Evolutionary conservation across 2,329 filamentous ascomycete species (phyloP).

Genomic region (Knoxdaviesia capensis): DNA sequence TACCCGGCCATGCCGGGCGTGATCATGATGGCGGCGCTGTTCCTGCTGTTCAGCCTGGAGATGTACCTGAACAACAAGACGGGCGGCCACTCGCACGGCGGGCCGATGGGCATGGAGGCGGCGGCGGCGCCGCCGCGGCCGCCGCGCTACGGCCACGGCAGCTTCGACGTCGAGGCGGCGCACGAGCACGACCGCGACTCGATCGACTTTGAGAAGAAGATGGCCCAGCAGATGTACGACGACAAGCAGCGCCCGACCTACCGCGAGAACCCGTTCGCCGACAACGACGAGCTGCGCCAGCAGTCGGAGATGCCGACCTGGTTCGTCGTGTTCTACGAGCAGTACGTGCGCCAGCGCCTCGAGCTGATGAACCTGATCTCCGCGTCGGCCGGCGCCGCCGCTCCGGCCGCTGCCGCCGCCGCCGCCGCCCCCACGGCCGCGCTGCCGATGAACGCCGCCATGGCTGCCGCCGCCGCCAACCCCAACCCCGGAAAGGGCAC

Average conservation of each 20-base stretch:
- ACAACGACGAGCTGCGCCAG: constrained; percentile 10
- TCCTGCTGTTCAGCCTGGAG: constrained; percentile 65
- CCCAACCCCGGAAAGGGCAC: constrained; percentile 5
- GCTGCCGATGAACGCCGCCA: neutral
- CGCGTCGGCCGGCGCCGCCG: no score
- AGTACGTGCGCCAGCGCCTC: constrained; percentile 38
- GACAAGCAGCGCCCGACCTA: constrained; percentile 10
- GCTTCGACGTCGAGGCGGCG: constrained; percentile 14
- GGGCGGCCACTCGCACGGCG: constrained; percentile 37
- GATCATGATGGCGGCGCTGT: constrained; percentile 58
- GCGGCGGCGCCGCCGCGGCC: constrained; percentile 12
- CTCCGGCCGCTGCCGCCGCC: neutral
- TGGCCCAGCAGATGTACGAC: constrained; percentile 18
- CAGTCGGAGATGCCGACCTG: constrained; percentile 33
- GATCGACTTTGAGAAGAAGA: constrained; percentile 19
- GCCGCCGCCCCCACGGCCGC: no score
- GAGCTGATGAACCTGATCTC: constrained; percentile 36
- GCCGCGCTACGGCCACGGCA: constrained; percentile 11
- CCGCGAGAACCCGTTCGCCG: constrained; percentile 8
- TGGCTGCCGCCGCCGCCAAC: constrained; percentile 7
- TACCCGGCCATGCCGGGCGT: constrained; percentile 66
- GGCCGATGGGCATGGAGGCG: constrained; percentile 21
- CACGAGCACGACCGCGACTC: constrained; percentile 7
- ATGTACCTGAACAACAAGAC: constrained; percentile 41
- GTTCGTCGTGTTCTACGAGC: constrained; percentile 43